Conservation (phyloP, 116 monocot genomes). For the Dioscorea cayenensis region DNA sequence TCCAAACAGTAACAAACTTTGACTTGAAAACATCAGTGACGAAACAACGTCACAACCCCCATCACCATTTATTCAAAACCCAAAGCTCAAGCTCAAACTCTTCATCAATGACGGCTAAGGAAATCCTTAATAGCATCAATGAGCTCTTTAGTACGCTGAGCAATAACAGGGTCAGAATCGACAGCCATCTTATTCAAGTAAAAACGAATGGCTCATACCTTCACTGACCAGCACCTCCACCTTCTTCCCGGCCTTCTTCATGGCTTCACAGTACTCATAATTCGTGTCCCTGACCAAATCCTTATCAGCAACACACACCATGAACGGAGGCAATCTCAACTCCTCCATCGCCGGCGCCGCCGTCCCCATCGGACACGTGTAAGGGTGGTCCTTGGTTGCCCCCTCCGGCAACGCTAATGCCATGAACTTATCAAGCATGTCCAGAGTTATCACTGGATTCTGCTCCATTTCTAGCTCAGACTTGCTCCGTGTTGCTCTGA, state of each 20-base stretch:
- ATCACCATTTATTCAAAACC: background rate
- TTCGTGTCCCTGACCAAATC: conserved; percentile 66
- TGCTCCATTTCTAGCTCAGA: conserved; percentile 43
- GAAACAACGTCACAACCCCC: background rate
- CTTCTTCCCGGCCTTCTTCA: conserved; percentile 49
- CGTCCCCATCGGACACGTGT: conserved; percentile 76
- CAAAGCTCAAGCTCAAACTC: background rate
- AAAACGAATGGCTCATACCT: conserved; percentile 43
- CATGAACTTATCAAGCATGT: conserved; percentile 76
- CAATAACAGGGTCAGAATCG: conserved; percentile 29
- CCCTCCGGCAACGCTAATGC: conserved; percentile 52
- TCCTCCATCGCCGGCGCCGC: conserved; percentile 33
- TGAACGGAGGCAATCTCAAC: conserved; percentile 49
- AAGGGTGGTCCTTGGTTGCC: conserved; percentile 69
- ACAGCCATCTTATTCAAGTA: conserved; percentile 50
- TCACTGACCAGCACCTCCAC: conserved; percentile 34
- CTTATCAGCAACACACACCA: conserved; percentile 58
- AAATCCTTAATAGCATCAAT: conserved; percentile 37
- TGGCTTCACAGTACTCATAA: conserved; percentile 61
- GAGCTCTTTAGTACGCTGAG: conserved; percentile 34
- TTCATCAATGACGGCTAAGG: conserved; percentile 23
- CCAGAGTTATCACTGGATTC: conserved; percentile 53
- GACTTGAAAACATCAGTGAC: too few species aligned
- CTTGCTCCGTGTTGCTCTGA: conserved; percentile 50
- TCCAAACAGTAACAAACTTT: too few species aligned